Evolutionary conservation across 129 eudicot genomes (phyloP).

Genomic region (Scalesia atractyloides): DNA sequence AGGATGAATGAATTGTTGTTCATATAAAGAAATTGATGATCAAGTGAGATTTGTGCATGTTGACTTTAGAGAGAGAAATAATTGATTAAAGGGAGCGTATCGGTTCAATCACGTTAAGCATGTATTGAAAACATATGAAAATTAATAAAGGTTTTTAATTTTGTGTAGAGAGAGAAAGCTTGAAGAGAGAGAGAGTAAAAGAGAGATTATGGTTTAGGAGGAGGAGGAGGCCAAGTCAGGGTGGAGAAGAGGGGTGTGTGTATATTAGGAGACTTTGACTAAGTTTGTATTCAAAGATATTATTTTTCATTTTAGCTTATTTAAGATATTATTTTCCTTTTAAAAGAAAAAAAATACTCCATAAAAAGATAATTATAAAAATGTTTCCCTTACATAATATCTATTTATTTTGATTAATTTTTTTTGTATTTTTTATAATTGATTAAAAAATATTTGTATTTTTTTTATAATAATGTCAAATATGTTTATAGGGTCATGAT

Average conservation of each 20-base stretch:
- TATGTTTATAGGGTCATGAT: no score
- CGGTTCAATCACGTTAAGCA: conserved; percentile 57
- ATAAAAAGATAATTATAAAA: no score
- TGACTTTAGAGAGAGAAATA: conserved; percentile 40
- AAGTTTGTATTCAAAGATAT: neutral
- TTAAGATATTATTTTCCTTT: neutral
- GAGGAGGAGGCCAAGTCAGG: conserved; percentile 12
- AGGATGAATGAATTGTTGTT: neutral
- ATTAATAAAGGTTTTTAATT: conserved; percentile 15
- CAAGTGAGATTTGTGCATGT: conserved; percentile 34
- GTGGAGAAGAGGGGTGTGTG: neutral
- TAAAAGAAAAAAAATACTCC: neutral
- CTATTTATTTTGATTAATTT: no score
- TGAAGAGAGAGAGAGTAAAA: neutral
- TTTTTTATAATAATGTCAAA: no score
- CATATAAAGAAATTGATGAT: conserved; percentile 24
- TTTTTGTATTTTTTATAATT: no score
- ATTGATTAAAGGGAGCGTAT: conserved; percentile 45
- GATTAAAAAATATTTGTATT: no score
- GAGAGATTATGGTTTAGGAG: conserved; percentile 15
- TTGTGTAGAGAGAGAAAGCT: conserved; percentile 14
- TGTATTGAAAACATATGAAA: conserved; percentile 29
- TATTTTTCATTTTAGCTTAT: no score
- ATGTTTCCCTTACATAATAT: no score
- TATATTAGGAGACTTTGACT: conserved; percentile 10